Base-by-base conservation (phyloP, 1,284 basidiomycete genomes). In the Megacollybia platyphylla region DNA sequence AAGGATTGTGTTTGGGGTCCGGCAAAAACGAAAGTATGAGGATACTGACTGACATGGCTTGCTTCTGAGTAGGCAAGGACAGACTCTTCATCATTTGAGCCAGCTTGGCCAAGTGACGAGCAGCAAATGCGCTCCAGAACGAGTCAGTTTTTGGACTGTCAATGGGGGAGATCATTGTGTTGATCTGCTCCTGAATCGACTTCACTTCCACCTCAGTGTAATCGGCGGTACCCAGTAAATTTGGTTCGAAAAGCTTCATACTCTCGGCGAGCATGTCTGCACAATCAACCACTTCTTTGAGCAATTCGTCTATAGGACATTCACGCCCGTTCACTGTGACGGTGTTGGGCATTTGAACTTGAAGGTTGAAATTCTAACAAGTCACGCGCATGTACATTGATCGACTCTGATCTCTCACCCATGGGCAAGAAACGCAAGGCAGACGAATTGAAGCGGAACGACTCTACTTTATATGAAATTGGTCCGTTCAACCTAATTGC, bases 21-120 rank as follows among this genome's bases (percentile, higher is more conserved):
- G 52, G 53, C 20, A 56, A 39, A 20, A 54, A 46, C 24, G 53
- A 51, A 36, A 56, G 45, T 11, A 56, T 49, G 27, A 53, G 51
- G 34, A 56, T 50, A 35, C 44, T 42, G 1, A 46, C 45, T 3
- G 51, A 47, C 1, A 52, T 9, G 2, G 52, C 51, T 20, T 44
- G 43, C 26, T 13, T 50, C 41, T 54, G 53, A 17, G 49, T 52
- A 9, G 35, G 36, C 17, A 34, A 48, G 1, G 44, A 48, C 27
- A 50, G 46, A 2, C 31, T 35, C 6, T 43, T 46, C 18, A 53
- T 41, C 28, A 46, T 37, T 7, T 41, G 35, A 1, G 45, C 49
- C 30, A 52, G 41, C 24, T 48, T 44, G 15, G 43, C 38, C 13
- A 56, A 48, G 36, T 56, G 47, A 10, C 48, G 38, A 1, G 54